Evolutionary conservation across 306 rosid species (phyloP).

Genomic region (Sicyos baderoa): DNA sequence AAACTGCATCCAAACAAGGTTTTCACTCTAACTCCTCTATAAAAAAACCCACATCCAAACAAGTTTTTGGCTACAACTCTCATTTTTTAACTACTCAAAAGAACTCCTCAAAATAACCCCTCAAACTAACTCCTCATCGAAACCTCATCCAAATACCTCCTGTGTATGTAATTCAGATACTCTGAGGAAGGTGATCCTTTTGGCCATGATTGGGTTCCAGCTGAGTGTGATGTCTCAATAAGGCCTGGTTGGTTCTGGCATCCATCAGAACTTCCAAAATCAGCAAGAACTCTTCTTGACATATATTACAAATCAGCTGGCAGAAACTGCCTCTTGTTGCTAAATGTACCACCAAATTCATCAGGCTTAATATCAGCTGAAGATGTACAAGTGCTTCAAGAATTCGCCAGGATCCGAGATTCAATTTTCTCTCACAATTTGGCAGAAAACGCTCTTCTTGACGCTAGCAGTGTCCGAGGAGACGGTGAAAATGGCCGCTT

Average conservation of each 20-base stretch:
- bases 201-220: slow-evolving; percentile 80
- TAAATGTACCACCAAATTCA: slow-evolving; percentile 84
- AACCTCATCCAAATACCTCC: no score
- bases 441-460: slow-evolving; percentile 40
- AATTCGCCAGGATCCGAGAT: slow-evolving; percentile 50
- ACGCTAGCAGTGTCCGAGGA: slow-evolving; percentile 66
- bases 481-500: slow-evolving; percentile 38
- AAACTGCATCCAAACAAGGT: no score
- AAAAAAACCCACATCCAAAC: no score
- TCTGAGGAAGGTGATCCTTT: slow-evolving; percentile 48
- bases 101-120: no score
- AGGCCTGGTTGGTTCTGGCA: slow-evolving; percentile 97
- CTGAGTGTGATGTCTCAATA: slow-evolving; percentile 80
- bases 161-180: slow-evolving; percentile 42
- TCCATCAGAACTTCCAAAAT: slow-evolving; percentile 62
- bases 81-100: no score
- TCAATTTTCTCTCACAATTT: slow-evolving; percentile 68
- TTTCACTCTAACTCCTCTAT: no score
- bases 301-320: slow-evolving; percentile 75
- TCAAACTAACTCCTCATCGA: no score
- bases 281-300: slow-evolving; percentile 68
- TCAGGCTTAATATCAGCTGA: slow-evolving; percentile 80
- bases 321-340: slow-evolving; percentile 61
- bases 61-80: no score
- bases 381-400: slow-evolving; percentile 71